Evolutionary conservation across 192 early-diverging fungal genomes (phyloP).

Genomic region (Coemansia sp.): DNA sequence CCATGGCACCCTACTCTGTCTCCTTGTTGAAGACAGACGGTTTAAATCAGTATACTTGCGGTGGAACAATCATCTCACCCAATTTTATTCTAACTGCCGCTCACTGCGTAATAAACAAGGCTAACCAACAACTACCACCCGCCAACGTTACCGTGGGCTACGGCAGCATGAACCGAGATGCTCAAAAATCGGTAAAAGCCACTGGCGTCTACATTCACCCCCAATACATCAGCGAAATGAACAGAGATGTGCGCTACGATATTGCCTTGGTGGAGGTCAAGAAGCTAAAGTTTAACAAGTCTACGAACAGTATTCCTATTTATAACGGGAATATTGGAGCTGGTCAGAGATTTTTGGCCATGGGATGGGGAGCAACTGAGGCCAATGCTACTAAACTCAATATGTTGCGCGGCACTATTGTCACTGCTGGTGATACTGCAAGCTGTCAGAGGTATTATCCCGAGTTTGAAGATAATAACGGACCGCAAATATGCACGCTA

Average conservation of each 20-base stretch:
- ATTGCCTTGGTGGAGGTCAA: constrained; percentile 40
- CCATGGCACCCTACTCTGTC: constrained; percentile 24
- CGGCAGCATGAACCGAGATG: constrained; percentile 20
- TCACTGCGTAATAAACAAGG: constrained; percentile 35
- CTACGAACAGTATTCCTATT: constrained; percentile 20
- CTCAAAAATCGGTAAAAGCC: constrained; percentile 19
- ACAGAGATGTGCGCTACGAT: constrained; percentile 16
- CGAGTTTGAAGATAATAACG: constrained; percentile 25
- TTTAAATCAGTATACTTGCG: constrained; percentile 23
- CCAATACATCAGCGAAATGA: constrained; percentile 1
- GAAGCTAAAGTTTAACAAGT: constrained; percentile 12
- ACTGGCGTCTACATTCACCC: constrained; percentile 27
- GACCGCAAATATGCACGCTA: constrained; percentile 39
- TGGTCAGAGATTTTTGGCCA: constrained; percentile 33
- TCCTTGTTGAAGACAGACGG: constrained; percentile 4
- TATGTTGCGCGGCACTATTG: constrained; percentile 35
- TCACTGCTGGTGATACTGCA: constrained; percentile 19
- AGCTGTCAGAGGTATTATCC: constrained; percentile 15
- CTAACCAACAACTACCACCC: not conserved
- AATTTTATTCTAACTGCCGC: constrained; percentile 41
- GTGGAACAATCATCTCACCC: constrained; percentile 38
- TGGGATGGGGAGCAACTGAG: constrained; percentile 50
- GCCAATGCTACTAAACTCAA: constrained; percentile 16
- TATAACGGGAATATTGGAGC: constrained; percentile 17
- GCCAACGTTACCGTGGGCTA: constrained; percentile 33